A percentile compares a stretch with the other conserved stretches of the same genome.
These are phyloP conservation scores for Pseudocercospora vitis DNA, from an alignment of 2,329 filamentous ascomycete genomes.

Conservation along the genomic window DNA sequence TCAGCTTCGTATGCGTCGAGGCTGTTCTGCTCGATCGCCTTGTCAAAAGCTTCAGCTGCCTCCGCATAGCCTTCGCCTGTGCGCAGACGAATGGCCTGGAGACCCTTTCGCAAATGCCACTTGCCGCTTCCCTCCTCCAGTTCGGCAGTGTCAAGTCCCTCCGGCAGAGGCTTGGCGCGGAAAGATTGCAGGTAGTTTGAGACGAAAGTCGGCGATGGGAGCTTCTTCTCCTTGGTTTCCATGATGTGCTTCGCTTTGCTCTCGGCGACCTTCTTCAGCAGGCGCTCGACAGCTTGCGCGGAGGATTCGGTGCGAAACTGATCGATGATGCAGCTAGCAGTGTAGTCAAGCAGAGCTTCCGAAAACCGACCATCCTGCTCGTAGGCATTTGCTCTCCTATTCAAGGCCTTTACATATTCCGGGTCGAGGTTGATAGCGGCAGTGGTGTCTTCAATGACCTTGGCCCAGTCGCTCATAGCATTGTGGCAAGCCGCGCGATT, in stretches of 20 bases:
- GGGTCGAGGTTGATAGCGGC: slow-evolving; percentile 90
- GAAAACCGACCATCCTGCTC: slow-evolving; percentile 89
- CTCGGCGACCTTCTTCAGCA: slow-evolving; percentile 96
- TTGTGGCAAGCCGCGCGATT: slow-evolving; percentile 98
- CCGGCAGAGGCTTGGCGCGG: slow-evolving; percentile 76
- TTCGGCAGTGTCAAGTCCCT: slow-evolving; percentile 76
- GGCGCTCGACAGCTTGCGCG: slow-evolving; percentile 83
- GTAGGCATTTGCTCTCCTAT: slow-evolving; percentile 93
- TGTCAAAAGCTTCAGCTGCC: slow-evolving; percentile 80
- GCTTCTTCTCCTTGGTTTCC: slow-evolving; percentile 73
- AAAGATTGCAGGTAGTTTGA: slow-evolving; percentile 99
- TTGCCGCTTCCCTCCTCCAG: slow-evolving; percentile 75
- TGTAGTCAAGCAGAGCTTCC: slow-evolving; percentile 95
- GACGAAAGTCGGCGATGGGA: slow-evolving; percentile 94
- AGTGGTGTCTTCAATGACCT: slow-evolving; percentile 95
- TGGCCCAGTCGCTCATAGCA: slow-evolving; percentile 87
- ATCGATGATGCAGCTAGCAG: slow-evolving; percentile 98
- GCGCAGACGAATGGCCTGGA: slow-evolving; percentile 78
- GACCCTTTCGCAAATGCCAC: slow-evolving; percentile 80
- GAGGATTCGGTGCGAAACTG: slow-evolving; percentile 90
- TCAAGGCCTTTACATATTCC: slow-evolving; percentile 96
- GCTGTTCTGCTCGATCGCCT: slow-evolving; percentile 77
- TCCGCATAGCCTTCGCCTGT: slow-evolving; percentile 90
- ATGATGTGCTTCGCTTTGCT: slow-evolving; percentile 90
- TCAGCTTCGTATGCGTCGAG: slow-evolving; percentile 82